These are phyloP conservation scores for Diplodia seriata DNA, from an alignment of 2,329 filamentous ascomycete genomes.

Conservation along the genomic window DNA sequence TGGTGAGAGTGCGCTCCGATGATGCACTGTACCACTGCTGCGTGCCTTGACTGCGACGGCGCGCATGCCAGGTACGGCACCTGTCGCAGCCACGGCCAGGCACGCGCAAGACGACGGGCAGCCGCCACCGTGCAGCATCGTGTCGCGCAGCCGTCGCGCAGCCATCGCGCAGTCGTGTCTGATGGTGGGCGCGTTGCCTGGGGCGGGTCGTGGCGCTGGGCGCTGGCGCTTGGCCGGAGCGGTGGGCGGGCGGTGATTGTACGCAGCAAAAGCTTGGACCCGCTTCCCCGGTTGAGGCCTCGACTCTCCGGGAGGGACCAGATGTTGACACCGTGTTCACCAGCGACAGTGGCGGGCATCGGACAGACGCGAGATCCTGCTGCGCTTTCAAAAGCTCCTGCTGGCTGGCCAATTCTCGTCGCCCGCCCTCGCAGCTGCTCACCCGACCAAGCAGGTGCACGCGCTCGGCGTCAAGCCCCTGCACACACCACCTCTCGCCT, in stretches of 20 bases:
- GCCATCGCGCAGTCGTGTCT: not conserved
- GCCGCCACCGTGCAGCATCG: not conserved
- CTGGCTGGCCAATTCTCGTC: constrained; percentile 14
- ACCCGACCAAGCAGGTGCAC: constrained; percentile 9
- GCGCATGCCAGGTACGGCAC: constrained; percentile 26
- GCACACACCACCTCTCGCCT: constrained; percentile 25
- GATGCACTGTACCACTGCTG: constrained; percentile 2
- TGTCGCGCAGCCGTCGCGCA: not conserved
- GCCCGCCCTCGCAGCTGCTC: constrained; percentile 19
- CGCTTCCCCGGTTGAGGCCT: constrained; percentile 3
- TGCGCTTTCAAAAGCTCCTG: constrained; percentile 15
- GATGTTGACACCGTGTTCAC: constrained; percentile 4
- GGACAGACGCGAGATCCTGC: not conserved
- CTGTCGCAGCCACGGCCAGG: constrained; percentile 7
- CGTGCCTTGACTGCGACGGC: constrained; percentile 13
- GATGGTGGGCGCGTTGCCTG: not conserved
- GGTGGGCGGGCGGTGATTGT: constrained; percentile 3
- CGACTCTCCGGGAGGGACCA: not conserved
- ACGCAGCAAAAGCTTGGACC: constrained; percentile 4
- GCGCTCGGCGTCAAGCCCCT: constrained; percentile 22
- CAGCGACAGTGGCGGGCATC: not conserved
- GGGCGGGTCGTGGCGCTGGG: not conserved
- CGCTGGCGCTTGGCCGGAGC: not conserved
- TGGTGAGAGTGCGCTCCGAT: constrained; percentile 1
- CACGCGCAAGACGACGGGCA: constrained; percentile 1